Percentiles rank a stretch among this genome's conserved stretches.
Evolutionary conservation across 2,329 filamentous ascomycete species (phyloP).

Genomic region (Cytospora paraplurivora): DNA sequence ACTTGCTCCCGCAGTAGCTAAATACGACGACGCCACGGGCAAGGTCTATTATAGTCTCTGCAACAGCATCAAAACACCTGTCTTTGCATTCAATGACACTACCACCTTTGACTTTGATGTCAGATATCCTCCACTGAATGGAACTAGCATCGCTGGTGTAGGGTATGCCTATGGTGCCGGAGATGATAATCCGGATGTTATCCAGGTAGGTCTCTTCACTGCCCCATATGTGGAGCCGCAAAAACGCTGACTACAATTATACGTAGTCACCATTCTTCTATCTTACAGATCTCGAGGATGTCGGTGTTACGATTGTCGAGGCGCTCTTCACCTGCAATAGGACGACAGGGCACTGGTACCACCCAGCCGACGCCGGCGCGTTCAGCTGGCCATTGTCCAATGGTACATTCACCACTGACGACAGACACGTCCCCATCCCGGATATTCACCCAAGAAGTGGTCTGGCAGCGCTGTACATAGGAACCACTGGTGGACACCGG

Average conservation of each 20-base stretch:
- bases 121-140: background rate
- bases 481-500: background rate
- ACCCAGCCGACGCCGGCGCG: background rate
- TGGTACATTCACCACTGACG: slow-evolving; percentile 2
- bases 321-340: slow-evolving; percentile 1
- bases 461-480: slow-evolving; percentile 2
- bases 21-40: background rate
- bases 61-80: background rate
- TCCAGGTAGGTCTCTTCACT: background rate
- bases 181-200: too few relatives aligned
- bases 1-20: background rate
- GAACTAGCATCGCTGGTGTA: background rate
- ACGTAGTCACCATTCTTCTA: background rate
- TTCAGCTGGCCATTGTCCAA: slow-evolving; percentile 4
- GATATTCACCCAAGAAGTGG: background rate
- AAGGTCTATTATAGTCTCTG: slow-evolving; percentile 3
- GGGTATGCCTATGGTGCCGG: background rate
- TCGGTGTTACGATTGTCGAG: background rate
- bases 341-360: background rate
- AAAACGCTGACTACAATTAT: too few relatives aligned
- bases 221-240: too few relatives aligned
- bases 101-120: background rate
- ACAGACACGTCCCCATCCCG: background rate
- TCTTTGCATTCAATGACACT: slow-evolving; percentile 2
- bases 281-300: background rate